Evolutionary conservation across 2,329 filamentous ascomycete species (phyloP).

Genomic region (Clonostachys rhizophaga): DNA sequence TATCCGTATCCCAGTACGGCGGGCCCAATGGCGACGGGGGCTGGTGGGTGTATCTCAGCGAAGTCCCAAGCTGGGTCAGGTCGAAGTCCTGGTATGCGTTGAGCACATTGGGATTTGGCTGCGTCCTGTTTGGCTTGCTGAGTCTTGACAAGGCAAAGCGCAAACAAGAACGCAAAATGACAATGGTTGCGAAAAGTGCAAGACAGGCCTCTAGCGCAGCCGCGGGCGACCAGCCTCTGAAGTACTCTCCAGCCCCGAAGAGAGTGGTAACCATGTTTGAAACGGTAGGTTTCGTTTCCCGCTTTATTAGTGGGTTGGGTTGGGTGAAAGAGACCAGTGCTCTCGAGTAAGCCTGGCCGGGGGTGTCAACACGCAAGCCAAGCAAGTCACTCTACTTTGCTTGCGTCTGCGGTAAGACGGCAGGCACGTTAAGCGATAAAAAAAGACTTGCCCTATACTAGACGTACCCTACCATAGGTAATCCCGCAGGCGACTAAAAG

Average conservation of each 20-base stretch:
- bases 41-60: neutral
- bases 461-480: too few species aligned
- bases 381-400: too few species aligned
- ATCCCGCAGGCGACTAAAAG: too few species aligned
- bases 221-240: slow-evolving; percentile 20
- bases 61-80: neutral
- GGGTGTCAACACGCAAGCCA: too few species aligned
- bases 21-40: neutral
- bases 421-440: too few species aligned
- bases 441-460: too few species aligned
- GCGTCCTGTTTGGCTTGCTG: slow-evolving; percentile 14
- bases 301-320: too few species aligned
- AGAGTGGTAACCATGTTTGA: too few species aligned
- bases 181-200: slow-evolving; percentile 24
- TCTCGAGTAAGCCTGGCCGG: too few species aligned
- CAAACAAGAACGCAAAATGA: slow-evolving; percentile 19
- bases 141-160: slow-evolving; percentile 11
- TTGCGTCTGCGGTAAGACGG: too few species aligned
- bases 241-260: slow-evolving; percentile 13
- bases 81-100: neutral
- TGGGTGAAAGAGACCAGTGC: too few species aligned
- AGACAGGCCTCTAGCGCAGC: slow-evolving; percentile 18
- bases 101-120: slow-evolving; percentile 9
- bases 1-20: neutral
- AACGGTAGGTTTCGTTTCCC: too few species aligned